These are phyloP conservation scores for Rhizoclosmatium sp. DNA, from an alignment of 192 early-diverging fungal genomes.

Conservation along the genomic window DNA sequence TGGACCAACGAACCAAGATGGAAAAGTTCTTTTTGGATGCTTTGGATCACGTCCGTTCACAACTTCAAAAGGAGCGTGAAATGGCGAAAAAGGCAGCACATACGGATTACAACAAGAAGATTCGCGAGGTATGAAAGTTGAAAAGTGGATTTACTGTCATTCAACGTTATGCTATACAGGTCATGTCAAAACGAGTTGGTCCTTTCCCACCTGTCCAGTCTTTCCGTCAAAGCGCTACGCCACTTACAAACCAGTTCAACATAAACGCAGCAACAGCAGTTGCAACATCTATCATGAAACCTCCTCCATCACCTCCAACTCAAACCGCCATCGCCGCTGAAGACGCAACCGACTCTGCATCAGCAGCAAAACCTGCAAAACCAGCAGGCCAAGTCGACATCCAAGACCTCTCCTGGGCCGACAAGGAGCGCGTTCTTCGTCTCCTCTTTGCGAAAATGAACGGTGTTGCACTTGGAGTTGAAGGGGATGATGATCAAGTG, in stretches of 20 bases:
- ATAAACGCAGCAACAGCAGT: constrained; percentile 33
- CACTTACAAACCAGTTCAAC: constrained; percentile 33
- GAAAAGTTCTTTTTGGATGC: constrained; percentile 72
- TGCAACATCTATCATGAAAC: constrained; percentile 30
- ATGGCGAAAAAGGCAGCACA: constrained; percentile 40
- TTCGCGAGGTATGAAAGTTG: constrained; percentile 47
- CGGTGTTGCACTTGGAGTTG: constrained; percentile 51
- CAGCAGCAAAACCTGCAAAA: background rate
- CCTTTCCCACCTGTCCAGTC: constrained; percentile 49
- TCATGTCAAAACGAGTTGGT: constrained; percentile 36
- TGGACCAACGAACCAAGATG: constrained; percentile 68
- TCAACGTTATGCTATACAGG: background rate
- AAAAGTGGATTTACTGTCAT: no score
- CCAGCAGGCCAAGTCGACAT: constrained; percentile 48
- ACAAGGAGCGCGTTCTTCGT: constrained; percentile 67
- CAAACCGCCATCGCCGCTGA: constrained; percentile 32
- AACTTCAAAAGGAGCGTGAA: constrained; percentile 48
- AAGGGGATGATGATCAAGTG: background rate
- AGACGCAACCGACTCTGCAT: constrained; percentile 21
- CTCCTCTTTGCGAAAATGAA: constrained; percentile 74
- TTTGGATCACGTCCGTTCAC: constrained; percentile 57
- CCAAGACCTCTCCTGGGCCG: constrained; percentile 57
- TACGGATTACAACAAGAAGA: constrained; percentile 56
- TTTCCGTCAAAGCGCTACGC: constrained; percentile 35
- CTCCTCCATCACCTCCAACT: constrained; percentile 32